Base-by-base conservation (phyloP, 768 basidiomycete genomes). In the Kwoniella pini region DNA sequence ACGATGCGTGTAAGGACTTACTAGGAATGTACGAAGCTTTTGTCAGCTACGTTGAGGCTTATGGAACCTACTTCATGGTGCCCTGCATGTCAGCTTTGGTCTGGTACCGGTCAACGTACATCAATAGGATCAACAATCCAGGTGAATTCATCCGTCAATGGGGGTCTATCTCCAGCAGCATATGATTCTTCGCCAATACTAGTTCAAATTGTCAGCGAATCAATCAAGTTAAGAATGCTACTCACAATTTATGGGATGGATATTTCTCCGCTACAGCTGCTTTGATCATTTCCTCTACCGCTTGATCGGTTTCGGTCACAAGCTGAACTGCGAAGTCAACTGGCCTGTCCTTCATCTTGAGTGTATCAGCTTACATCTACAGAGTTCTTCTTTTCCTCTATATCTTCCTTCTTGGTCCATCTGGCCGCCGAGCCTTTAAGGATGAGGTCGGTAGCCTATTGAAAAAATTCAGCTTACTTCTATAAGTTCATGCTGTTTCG, bases 91-190 rank as follows among this genome's bases (percentile, higher is more conserved):
- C 48, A 53, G 54, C 53, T 13, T 10, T 1, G 21, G 4, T 24
- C 33, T 36, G 7, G 6, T 26, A 2, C 19, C n/a, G 38, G 31
- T 15, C 9, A 17, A 64, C 70, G 53, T 39, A 72, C 93, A 56
- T 79, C 80, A 58, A 96, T 95, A 30, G 94, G 94, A 76, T 98
- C 94, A 43, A 95, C 89, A 69, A 94, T 95, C 81, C 89, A 98
- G 0, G 94, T 97, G 2, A 90, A 92, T 27, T 87, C 86, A 67
- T 95, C 89, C 2, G 89, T 90, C 61, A 94, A 77, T 2, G 85
- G 82, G 7, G 59, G 49, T 83, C 49, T 81, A 78, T 76, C 74
- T n/a, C 90, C 90, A 3, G 87, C 83, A 9, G 90, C 86, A 67
- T 88, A 91, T 0, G 88, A 88, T 79, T 97, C 94, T 75, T 98